Base-by-base conservation (phyloP, 164 flowering plant species). In the Piper betle region DNA sequence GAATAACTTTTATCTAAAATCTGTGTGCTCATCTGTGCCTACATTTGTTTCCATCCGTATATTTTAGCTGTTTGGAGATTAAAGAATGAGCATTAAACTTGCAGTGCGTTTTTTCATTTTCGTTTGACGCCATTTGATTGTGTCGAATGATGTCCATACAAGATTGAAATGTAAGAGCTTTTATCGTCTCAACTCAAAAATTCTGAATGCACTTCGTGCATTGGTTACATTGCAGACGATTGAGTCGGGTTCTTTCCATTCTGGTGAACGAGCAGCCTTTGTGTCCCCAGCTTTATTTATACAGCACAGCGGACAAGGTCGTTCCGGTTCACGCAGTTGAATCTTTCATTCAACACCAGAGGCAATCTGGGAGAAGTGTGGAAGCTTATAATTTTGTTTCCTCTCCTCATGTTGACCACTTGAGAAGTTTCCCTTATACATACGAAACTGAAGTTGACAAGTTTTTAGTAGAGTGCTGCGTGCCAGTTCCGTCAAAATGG, bases 371-470 rank as follows among this genome's bases (percentile, higher is more conserved):
- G 50, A 82, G 68, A 71, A 69, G 63, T 50, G 88, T 86, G 17
- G 20, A 59, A 63, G 76, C 91, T 37, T 81, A 69, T 54, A 80
- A 90, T 64, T 90, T 90, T 53, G 74, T 67, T 1, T 72, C 86
- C 6, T 90, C 99, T 13, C 95, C 99, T 3, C 99, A 93, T 63
- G 99, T 93, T 18, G 99, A 93, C 58, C 99, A 93, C 78, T 90
- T 72, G 68, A 71, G 99, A 72, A 82, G 71, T 62, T 90, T 80
- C 72, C 92, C 95, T n/a, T 61, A 68, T 62, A 33, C 71, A 19
- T 93, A 90, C 33, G 33, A 25, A 25, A 25, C 33, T 25, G 33
- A 25, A 25, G 33, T 25, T 25, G 33, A 25, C 33, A 25, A 25
- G 33, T 25, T 25, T 25, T 25, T 25, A 25, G 33, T 25, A 25